Base-by-base conservation (phyloP, 768 basidiomycete genomes). In the Amylocystis lapponica region DNA sequence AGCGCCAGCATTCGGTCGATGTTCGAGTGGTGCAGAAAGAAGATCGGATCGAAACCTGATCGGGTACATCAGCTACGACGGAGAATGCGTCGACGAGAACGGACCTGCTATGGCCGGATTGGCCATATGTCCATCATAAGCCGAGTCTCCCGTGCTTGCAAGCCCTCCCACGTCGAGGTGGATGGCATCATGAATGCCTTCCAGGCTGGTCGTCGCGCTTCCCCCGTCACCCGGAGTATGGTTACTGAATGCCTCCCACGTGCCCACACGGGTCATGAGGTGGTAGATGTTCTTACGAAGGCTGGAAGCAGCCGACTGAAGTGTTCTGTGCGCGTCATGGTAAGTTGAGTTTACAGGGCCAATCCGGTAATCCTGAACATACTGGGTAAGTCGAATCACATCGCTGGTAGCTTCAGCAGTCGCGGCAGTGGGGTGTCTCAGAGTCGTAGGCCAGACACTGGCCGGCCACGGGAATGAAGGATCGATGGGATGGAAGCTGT, bases 1-100 rank as follows among this genome's bases (percentile, higher is more conserved):
- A 78, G 59, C 6, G 74, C 63, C 19, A 76, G 59, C 47, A 75
- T n/a, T 17, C 75, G 70, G 46, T 79, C 77, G 21, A 77, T 74
- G 35, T 79, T 74, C 45, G 57, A 48, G 51, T 79, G 76, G 48
- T 78, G 77, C 47, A 78, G 52, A 56, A 65, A 76, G 63, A 79
- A 77, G 47, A 75, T 68, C 0, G 74, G 74, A 51, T 78, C 76
- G 45, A 75, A 73, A 0, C 61, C 75, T 71, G 41, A 12, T 23
- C n/a, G n/a, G n/a, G n/a, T n/a, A n/a, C n/a, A n/a, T n/a, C n/a
- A n/a, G n/a, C n/a, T n/a, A n/a, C n/a, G n/a, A n/a, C n/a, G n/a
- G n/a, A n/a, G n/a, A n/a, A n/a, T n/a, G n/a, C n/a, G n/a, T n/a
- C n/a, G n/a, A n/a, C n/a, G n/a, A n/a, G n/a, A n/a, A n/a, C n/a